Evolutionary conservation across 208 protist species (phyloP).

Genomic region (Acanthamoeba castellanii): DNA sequence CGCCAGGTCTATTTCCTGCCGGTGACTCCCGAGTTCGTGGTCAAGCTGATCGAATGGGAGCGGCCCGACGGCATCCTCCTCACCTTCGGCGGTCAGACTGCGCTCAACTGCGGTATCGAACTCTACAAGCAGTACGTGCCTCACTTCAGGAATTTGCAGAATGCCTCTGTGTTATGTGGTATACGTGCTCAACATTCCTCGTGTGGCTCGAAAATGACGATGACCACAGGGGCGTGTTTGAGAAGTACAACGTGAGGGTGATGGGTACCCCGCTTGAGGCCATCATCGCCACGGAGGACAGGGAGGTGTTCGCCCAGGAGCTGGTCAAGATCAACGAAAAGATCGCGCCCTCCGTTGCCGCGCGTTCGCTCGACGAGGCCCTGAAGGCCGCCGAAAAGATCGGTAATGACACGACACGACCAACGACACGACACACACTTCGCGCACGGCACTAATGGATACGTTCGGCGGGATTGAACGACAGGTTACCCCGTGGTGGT

Average conservation of each 20-base stretch:
- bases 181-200: not conserved
- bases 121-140: conserved; percentile 89
- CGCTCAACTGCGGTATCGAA: conserved; percentile 98
- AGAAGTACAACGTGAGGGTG: conserved; percentile 96
- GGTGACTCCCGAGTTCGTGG: conserved; percentile 94
- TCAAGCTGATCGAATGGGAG: conserved; percentile 95
- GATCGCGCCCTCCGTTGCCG: conserved; percentile 86
- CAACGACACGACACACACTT: conserved; percentile 68
- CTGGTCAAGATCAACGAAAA: conserved; percentile 97
- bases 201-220: not conserved
- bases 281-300: conserved; percentile 97
- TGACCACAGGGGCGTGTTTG: conserved; percentile 90
- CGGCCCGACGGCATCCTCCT: conserved; percentile 94
- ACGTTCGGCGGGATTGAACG: not conserved
- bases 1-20: conserved; percentile 97
- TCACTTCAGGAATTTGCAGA: not conserved
- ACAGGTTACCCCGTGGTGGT: conserved; percentile 98
- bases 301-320: conserved; percentile 97
- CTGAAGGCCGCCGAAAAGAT: conserved; percentile 90
- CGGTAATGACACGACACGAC: not conserved
- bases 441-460: not conserved
- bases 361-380: conserved; percentile 83
- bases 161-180: not conserved
- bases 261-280: conserved; percentile 96
- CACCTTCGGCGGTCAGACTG: conserved; percentile 98